phyloP scores from a whole-genome alignment of 306 rosid genomes.

The Alnus rubra region DNA sequence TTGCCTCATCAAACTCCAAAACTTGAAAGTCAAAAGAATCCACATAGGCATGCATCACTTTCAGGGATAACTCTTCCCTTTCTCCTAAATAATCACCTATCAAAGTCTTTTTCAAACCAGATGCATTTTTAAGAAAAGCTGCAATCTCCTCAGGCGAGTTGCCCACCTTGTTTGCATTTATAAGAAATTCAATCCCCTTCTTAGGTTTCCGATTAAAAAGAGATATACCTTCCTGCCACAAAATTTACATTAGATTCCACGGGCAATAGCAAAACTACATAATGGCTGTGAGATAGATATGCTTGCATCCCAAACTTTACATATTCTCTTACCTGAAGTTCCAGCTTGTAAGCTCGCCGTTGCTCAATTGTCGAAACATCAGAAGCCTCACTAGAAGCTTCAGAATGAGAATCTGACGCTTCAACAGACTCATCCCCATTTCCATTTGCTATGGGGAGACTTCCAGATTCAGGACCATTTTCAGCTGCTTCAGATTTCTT shows the following conservation, averaged over 20 bases:
- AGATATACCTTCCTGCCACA: slow-evolving; percentile 99
- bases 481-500: slow-evolving; percentile 64
- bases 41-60: slow-evolving; percentile 96
- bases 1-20: slow-evolving; percentile 96
- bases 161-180: slow-evolving; percentile 94
- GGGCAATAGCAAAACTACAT: slow-evolving; percentile 18
- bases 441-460: slow-evolving; percentile 65
- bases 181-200: slow-evolving; percentile 97
- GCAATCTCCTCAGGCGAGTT: slow-evolving; percentile 93
- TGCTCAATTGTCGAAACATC: slow-evolving; percentile 87
- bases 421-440: slow-evolving; percentile 76
- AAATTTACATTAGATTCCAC: slow-evolving; percentile 48
- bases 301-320: slow-evolving; percentile 20
- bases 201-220: slow-evolving; percentile 94
- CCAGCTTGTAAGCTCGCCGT: slow-evolving; percentile 97
- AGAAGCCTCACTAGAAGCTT: slow-evolving; percentile 74
- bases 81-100: slow-evolving; percentile 98
- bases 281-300: slow-evolving; percentile 24
- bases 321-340: slow-evolving; percentile 77
- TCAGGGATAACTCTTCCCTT: slow-evolving; percentile 88
- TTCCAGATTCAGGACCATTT: slow-evolving; percentile 49
- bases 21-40: slow-evolving; percentile 94
- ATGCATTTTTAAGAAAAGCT: slow-evolving; percentile 90
- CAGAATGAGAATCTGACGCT: slow-evolving; percentile 78
- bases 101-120: slow-evolving; percentile 87